These are phyloP conservation scores for Vigna trinervia DNA, from an alignment of 306 rosid genomes.

Conservation along the genomic window DNA sequence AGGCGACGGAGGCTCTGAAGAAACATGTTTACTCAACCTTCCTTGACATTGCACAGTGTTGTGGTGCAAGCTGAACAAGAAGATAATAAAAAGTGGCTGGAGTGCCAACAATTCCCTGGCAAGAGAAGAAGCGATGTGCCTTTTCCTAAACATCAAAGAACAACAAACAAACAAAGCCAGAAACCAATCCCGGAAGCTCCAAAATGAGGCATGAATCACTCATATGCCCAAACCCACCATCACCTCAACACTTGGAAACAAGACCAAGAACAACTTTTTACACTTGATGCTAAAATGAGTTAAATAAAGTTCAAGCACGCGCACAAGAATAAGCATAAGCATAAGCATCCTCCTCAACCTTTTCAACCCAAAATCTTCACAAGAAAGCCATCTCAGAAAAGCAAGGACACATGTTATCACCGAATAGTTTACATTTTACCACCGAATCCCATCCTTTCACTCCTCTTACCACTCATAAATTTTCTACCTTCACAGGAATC, in stretches of 20 bases:
- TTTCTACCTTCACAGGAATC: constrained; percentile 47
- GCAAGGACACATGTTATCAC: constrained; percentile 9
- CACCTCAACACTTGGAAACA: constrained; percentile 37
- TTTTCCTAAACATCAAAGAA: constrained; percentile 52
- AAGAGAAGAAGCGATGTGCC: constrained; percentile 36
- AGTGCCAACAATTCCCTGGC: constrained; percentile 36
- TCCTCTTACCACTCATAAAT: constrained; percentile 31
- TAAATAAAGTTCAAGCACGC: constrained; percentile 42
- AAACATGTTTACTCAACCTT: constrained; percentile 53
- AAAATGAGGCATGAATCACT: constrained; percentile 33
- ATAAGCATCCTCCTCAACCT: constrained; percentile 47
- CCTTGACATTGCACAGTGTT: constrained; percentile 64
- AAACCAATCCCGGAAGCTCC: constrained; percentile 42
- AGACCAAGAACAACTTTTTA: constrained; percentile 38
- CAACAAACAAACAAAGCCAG: constrained; percentile 39
- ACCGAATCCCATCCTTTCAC: constrained; percentile 50
- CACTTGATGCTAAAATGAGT: constrained; percentile 40
- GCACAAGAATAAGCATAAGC: constrained; percentile 49
- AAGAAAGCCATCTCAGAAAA: constrained; percentile 54
- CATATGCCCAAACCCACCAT: constrained; percentile 42
- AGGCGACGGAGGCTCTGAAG: constrained; percentile 58
- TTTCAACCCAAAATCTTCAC: constrained; percentile 60
- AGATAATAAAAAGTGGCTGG: constrained; percentile 50
- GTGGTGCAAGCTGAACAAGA: constrained; percentile 49
- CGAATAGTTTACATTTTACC: constrained; percentile 63